Conservation (phyloP, 1,284 basidiomycete genomes). For the Puccinia novopanici region DNA sequence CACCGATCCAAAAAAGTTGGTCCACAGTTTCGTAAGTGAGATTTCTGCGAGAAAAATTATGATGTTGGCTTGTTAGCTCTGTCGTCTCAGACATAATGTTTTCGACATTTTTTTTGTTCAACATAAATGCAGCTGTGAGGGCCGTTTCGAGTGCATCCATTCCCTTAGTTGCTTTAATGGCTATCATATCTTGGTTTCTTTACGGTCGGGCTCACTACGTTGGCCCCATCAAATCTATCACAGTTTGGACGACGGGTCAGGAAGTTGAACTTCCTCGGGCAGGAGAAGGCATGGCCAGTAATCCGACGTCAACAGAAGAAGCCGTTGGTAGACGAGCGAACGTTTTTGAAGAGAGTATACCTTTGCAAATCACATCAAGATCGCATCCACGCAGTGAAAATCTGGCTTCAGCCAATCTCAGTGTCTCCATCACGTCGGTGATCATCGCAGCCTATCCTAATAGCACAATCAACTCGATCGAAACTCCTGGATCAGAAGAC, state of each 20-base stretch:
- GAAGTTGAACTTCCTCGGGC: conserved; percentile 38
- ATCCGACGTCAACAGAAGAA: conserved; percentile 28
- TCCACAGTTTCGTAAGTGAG: conserved; percentile 22
- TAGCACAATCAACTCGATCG: conserved; percentile 3
- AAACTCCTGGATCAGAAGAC: background rate
- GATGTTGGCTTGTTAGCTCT: background rate
- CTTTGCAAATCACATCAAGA: conserved; percentile 25
- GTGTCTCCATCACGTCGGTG: conserved; percentile 2
- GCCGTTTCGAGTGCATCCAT: conserved; percentile 38
- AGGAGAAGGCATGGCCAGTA: background rate
- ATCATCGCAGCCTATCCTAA: background rate
- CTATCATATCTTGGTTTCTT: conserved; percentile 26
- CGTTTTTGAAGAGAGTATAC: conserved; percentile 38
- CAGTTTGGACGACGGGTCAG: conserved; percentile 41
- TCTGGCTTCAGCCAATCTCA: background rate
- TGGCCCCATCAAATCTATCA: conserved; percentile 47
- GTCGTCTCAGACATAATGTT: background rate
- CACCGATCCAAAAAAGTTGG: conserved; percentile 20
- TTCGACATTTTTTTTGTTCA: background rate
- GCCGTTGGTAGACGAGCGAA: conserved; percentile 25
- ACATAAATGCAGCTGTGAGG: background rate
- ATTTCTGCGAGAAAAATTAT: background rate
- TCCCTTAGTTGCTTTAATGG: conserved; percentile 39
- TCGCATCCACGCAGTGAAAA: conserved; percentile 1
- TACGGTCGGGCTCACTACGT: conserved; percentile 33